Base-by-base conservation (phyloP, 1,284 basidiomycete genomes). In the Abortiporus biennis region DNA sequence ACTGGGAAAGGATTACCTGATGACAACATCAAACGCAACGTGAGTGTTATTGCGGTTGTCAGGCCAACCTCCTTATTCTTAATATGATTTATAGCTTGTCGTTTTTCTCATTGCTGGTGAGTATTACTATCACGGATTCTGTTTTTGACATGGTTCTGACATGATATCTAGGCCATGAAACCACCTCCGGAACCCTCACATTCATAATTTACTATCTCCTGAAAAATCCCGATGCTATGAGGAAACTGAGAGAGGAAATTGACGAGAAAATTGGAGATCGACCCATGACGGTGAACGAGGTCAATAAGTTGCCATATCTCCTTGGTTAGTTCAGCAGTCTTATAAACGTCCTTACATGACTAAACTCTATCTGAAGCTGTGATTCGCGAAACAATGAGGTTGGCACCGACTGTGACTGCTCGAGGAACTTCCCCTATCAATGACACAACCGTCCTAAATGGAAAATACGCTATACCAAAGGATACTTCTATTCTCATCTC, bases 21-120 rank as follows among this genome's bases (percentile, higher is more conserved):
- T 37, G 64, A 70, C 40, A 67, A 65, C 29, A 74, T 76, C 32
- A 59, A 65, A 4, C 56, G 62, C 45, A 74, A 77, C 54, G 67
- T 69, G 40, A 16, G 63, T 36, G 23, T 8, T 33, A 15, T 46
- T n/a, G 5, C 19, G n/a, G n/a, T n/a, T n/a, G n/a, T n/a, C n/a
- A n/a, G n/a, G n/a, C n/a, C n/a, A n/a, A n/a, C 9, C 22, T 42
- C 1, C 11, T 36, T 31, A 5, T 37, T 23, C 17, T 30, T 42
- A 19, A 17, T 15, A 8, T 13, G 20, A n/a, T 17, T 25, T 23
- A 12, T 45, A 71, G 68, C 62, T 74, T 20, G 53, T 74, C n/a
- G 74, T 72, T 2, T 75, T 76, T 63, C 56, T 76, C n/a, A 68
- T 75, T 31, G 74, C 73, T 4, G 74, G 65, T 64, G 47, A 34